Conservation (phyloP, 352 stramenopile species). For the Phytophthora vignae region DNA sequence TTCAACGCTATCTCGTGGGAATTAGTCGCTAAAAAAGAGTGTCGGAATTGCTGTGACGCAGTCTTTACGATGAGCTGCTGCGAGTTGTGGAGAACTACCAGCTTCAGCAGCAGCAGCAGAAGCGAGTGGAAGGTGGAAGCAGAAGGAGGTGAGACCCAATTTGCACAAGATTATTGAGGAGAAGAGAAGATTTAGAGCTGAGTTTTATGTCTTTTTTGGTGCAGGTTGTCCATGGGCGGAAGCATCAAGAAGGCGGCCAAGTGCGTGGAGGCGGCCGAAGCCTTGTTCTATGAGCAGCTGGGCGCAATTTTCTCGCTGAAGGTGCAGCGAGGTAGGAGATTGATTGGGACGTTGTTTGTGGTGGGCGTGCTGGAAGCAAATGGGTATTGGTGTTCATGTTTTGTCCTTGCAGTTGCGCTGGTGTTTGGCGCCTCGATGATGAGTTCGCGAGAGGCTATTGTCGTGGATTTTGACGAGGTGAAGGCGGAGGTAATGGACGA, state of each 20-base stretch:
- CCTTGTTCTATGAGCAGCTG: slow-evolving; percentile 41
- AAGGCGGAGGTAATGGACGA: neutral
- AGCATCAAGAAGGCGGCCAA: slow-evolving; percentile 58
- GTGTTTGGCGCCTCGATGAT: slow-evolving; percentile 66
- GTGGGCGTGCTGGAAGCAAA: slow-evolving; percentile 8
- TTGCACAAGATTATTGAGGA: neutral
- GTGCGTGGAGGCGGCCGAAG: slow-evolving; percentile 48
- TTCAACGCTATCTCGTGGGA: neutral
- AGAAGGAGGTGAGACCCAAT: slow-evolving; percentile 13
- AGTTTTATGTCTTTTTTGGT: neutral
- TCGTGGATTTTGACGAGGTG: slow-evolving; percentile 54
- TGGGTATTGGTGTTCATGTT: neutral
- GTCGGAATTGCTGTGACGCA: slow-evolving; percentile 16
- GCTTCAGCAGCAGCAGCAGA: slow-evolving; percentile 17
- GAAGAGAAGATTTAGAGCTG: neutral
- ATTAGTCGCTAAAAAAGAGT: neutral
- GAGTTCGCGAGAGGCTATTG: slow-evolving; percentile 60
- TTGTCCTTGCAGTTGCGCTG: slow-evolving; percentile 50
- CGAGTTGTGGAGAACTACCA: slow-evolving; percentile 34
- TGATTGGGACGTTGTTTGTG: too few relatives aligned
- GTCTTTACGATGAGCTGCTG: slow-evolving; percentile 64
- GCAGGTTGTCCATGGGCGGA: slow-evolving; percentile 39
- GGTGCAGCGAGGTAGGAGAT: slow-evolving; percentile 46
- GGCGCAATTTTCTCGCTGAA: slow-evolving; percentile 43
- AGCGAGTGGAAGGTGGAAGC: slow-evolving; percentile 6